These are phyloP conservation scores for Barbatosphaeria neglecta DNA, from an alignment of 495 filamentous ascomycete genomes.

Conservation along the genomic window DNA sequence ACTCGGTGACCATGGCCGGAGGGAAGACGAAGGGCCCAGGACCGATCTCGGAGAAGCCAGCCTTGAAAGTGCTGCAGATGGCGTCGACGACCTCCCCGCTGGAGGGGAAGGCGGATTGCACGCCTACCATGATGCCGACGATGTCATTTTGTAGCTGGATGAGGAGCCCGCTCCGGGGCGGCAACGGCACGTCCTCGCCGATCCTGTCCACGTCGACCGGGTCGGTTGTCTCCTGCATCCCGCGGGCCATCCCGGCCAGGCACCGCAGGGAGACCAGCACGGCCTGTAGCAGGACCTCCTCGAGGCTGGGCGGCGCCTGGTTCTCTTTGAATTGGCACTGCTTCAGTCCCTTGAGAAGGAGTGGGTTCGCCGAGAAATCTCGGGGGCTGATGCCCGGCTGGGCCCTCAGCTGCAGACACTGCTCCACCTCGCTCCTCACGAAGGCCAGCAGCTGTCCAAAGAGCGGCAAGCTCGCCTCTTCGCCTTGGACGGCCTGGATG, in stretches of 20 bases:
- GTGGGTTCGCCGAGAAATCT: slow-evolving; percentile 18
- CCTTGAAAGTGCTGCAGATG: slow-evolving; percentile 61
- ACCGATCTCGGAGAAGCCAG: slow-evolving; percentile 67
- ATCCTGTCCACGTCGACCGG: slow-evolving; percentile 51
- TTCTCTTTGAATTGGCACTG: slow-evolving; percentile 10
- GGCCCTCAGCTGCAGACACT: slow-evolving; percentile 21
- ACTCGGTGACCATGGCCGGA: slow-evolving; percentile 55
- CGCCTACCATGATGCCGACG: slow-evolving; percentile 38
- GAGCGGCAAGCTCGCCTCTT: slow-evolving; percentile 48
- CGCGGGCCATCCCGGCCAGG: slow-evolving; percentile 65
- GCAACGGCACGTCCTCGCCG: slow-evolving; percentile 24
- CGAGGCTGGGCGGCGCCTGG: slow-evolving; percentile 3
- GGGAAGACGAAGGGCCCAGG: slow-evolving; percentile 72
- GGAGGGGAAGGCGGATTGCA: slow-evolving; percentile 42
- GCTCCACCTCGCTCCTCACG: slow-evolving; percentile 50
- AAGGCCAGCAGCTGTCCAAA: slow-evolving; percentile 54
- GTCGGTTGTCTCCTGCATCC: slow-evolving; percentile 63
- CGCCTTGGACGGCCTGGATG: slow-evolving; percentile 60
- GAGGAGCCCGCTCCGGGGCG: slow-evolving; percentile 3
- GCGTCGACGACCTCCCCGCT: slow-evolving; percentile 64
- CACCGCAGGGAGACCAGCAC: slow-evolving; percentile 60
- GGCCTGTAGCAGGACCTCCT: slow-evolving; percentile 37
- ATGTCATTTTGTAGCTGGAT: slow-evolving; percentile 30
- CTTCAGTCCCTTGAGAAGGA: slow-evolving; percentile 16
- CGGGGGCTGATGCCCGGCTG: slow-evolving; percentile 4